These are phyloP conservation scores for Acaromyces ingoldii DNA, from an alignment of 1,284 basidiomycete species.

Conservation along the genomic window DNA sequence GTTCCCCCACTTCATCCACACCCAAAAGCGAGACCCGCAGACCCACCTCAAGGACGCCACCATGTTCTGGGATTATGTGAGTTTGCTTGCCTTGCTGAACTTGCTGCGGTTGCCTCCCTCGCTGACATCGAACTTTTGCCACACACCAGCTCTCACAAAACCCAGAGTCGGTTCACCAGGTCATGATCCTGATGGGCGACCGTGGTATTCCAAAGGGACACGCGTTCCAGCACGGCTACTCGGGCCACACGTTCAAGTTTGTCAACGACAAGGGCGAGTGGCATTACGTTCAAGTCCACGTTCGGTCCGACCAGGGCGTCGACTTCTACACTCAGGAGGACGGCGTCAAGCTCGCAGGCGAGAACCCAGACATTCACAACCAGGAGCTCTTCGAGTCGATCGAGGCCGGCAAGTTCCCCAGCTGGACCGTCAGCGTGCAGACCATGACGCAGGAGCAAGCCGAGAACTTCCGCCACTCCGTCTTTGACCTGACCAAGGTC, in stretches of 20 bases:
- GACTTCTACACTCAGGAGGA: slow-evolving; percentile 54
- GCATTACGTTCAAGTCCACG: slow-evolving; percentile 73
- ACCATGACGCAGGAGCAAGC: slow-evolving; percentile 84
- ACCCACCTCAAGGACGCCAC: slow-evolving; percentile 72
- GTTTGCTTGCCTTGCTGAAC: slow-evolving; percentile 60
- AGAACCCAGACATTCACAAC: slow-evolving; percentile 66
- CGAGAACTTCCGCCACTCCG: slow-evolving; percentile 79
- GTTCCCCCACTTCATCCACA: slow-evolving; percentile 15
- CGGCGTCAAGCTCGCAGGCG: slow-evolving; percentile 60
- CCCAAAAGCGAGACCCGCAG: slow-evolving; percentile 65
- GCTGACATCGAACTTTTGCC: neutral
- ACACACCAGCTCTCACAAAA: slow-evolving; percentile 6
- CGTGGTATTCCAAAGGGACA: slow-evolving; percentile 83
- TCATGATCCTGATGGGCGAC: slow-evolving; percentile 64
- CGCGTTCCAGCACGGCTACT: slow-evolving; percentile 67
- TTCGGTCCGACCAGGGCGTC: slow-evolving; percentile 61
- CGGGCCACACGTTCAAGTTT: slow-evolving; percentile 83
- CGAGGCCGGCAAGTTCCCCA: slow-evolving; percentile 68
- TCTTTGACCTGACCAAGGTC: slow-evolving; percentile 75
- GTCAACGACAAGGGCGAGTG: slow-evolving; percentile 75
- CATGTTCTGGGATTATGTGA: slow-evolving; percentile 69
- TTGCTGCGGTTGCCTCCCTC: slow-evolving; percentile 82
- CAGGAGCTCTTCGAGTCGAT: slow-evolving; percentile 69
- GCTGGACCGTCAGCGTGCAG: slow-evolving; percentile 75
- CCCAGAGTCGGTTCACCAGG: slow-evolving; percentile 21